phyloP scores from a whole-genome alignment of 805 yeast genomes.

The Debaryomyces tyrocola region DNA sequence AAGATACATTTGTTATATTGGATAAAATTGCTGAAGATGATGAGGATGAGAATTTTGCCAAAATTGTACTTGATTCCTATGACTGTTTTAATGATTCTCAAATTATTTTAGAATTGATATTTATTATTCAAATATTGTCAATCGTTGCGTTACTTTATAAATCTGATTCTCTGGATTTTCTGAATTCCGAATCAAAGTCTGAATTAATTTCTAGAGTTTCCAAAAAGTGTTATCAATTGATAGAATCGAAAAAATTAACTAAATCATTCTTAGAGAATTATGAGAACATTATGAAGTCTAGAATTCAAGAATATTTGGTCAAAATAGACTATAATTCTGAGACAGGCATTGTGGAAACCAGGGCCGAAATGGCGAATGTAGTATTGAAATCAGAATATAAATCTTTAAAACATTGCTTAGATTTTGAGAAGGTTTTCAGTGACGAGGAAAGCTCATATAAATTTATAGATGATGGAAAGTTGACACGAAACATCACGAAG shows the following conservation, averaged over 20 bases:
- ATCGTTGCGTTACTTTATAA: conserved; percentile 27
- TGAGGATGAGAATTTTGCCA: conserved; percentile 42
- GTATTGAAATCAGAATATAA: conserved; percentile 58
- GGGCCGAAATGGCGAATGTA: conserved; percentile 49
- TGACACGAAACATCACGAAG: conserved; percentile 59
- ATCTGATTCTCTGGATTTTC: conserved; percentile 17
- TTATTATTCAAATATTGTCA: conserved; percentile 54
- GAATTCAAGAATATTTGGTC: conserved; percentile 51
- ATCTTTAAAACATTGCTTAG: conserved; percentile 45
- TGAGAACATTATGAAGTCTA: conserved; percentile 26
- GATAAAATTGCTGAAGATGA: conserved; percentile 26
- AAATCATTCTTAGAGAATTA: conserved; percentile 28
- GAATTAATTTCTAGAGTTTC: conserved; percentile 48
- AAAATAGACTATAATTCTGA: conserved; percentile 3
- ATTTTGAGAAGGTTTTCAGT: conserved; percentile 23
- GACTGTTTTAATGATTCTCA: conserved; percentile 63
- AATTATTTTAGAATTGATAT: conserved; percentile 55
- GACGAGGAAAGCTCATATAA: conserved; percentile 29
- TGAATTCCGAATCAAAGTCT: conserved; percentile 19
- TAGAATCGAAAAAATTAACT: conserved; percentile 54
- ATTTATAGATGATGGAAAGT: conserved; percentile 57
- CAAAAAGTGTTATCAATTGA: conserved; percentile 60
- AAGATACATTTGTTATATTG: conserved; percentile 32
- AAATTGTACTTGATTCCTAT: conserved; percentile 52
- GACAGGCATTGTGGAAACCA: not conserved